Percentiles rank a stretch among this genome's conserved stretches.
Conservation (phyloP, 441 rosid genomes). For the Brassica balearica region DNA sequence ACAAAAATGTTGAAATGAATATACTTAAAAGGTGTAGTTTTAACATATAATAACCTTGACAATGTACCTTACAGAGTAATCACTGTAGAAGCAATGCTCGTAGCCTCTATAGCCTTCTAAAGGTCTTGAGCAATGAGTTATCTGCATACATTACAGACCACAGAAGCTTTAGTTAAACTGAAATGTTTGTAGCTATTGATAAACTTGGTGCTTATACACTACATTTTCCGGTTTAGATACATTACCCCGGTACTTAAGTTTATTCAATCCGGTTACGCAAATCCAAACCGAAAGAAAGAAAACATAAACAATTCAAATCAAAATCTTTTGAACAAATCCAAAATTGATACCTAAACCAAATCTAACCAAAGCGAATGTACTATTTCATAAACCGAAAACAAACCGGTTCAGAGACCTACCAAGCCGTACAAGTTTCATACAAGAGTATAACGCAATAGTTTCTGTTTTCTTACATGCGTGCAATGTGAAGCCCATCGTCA, state of each 20-base stretch:
- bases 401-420: constrained; percentile 1
- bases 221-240: neutral
- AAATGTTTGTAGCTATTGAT: neutral
- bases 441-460: constrained; percentile 29
- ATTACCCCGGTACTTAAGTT: neutral
- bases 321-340: neutral
- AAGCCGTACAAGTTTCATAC: constrained; percentile 7
- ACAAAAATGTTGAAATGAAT: constrained; percentile 41
- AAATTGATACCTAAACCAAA: neutral
- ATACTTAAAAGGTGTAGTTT: too few relatives aligned
- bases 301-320: neutral
- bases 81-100: constrained; percentile 28
- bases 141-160: constrained; percentile 32
- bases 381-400: constrained; percentile 18
- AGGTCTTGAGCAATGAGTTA: constrained; percentile 15
- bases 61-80: constrained; percentile 16
- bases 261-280: neutral
- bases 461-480: constrained; percentile 54
- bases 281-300: constrained; percentile 11
- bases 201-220: neutral
- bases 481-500: constrained; percentile 57
- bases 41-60: neutral
- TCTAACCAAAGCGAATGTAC: constrained; percentile 5
- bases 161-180: constrained; percentile 22
- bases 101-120: constrained; percentile 8